Base-by-base conservation (phyloP, 1,284 basidiomycete species). In the Laetiporus sulphureus region DNA sequence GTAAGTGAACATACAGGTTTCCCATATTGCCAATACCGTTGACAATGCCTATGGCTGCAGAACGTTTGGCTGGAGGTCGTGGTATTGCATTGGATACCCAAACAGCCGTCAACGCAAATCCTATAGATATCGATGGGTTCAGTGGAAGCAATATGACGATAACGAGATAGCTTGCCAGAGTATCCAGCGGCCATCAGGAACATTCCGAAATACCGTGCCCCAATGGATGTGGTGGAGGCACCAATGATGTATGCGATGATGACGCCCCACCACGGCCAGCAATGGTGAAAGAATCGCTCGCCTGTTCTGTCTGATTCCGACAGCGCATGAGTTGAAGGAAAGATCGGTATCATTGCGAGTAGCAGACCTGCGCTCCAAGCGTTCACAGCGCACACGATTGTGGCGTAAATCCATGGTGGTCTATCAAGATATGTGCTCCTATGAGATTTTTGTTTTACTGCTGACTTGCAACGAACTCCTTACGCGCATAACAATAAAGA, bases 221-320 rank as follows among this genome's bases (percentile, higher is more conserved):
- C 72, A 3, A 69, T 67, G 4, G 64, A 66, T 60, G 71, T 69
- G 0, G 81, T 83, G 4, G 67, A 66, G 12, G 81, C 57, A 2
- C 71, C 71, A 44, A 84, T 78, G 44, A 83, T 75, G 52, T 75
- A 84, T 0, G 75, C 83, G 7, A 80, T 25, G 8, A 82, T 73
- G 38, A 72, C 70, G n/a, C 62, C 68, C 76, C 75, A 80, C 73
- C 72, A 77, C 61, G 71, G 74, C 3, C 54, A 63, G 7, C 72
- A 61, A 22, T 83, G 72, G 56, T 87, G 83, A 65, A 81, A 80
- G 63, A 74, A 86, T 3, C 79, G 71, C 53, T 83, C 81, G 1
- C 79, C 79, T 3, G 75, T 76, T 36, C 64, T 65, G 48, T 82
- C 77, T 77, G 39, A 16, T 25, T 7, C 3, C 21, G 32, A 38